phyloP scores from a whole-genome alignment of 768 basidiomycete genomes.

The Butyriboletus loyo region DNA sequence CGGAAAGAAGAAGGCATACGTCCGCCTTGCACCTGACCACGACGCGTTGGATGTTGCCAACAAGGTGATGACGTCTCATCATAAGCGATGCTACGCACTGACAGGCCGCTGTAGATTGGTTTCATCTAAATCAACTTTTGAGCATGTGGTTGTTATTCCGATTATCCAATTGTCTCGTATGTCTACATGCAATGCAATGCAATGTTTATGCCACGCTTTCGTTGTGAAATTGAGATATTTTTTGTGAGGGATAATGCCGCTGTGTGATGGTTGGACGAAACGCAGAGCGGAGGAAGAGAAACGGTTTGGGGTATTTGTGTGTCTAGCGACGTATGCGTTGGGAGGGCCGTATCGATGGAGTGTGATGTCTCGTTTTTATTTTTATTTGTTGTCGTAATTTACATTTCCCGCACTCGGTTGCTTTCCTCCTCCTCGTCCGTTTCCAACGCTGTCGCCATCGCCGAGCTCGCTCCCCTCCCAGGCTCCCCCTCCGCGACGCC shows the following conservation, averaged over 20 bases:
- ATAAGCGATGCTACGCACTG: not conserved
- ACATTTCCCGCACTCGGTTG: constrained; percentile 12
- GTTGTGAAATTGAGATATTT: not conserved
- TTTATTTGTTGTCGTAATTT: not conserved
- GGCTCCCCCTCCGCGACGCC: constrained; percentile 14
- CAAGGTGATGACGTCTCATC: constrained; percentile 56
- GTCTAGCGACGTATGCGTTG: not conserved
- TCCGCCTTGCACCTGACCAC: constrained; percentile 91
- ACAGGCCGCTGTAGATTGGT: constrained; percentile 60
- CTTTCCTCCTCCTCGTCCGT: constrained; percentile 1
- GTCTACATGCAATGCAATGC: constrained; percentile 10
- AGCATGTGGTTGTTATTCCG: not conserved
- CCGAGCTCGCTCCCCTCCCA: constrained; percentile 2
- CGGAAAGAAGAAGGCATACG: constrained; percentile 99
- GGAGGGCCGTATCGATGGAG: not conserved
- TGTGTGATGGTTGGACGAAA: not conserved
- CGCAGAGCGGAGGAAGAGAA: too few species aligned
- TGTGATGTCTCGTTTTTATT: constrained; percentile 5
- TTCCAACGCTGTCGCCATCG: constrained; percentile 19
- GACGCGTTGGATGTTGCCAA: constrained; percentile 97
- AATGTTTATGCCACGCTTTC: not conserved
- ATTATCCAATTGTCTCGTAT: constrained; percentile 3
- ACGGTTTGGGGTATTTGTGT: not conserved
- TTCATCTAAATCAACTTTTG: constrained; percentile 65
- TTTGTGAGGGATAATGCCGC: not conserved